These are phyloP conservation scores for Cercospora nicotianae DNA, from an alignment of 2,329 filamentous ascomycete genomes.

Conservation along the genomic window DNA sequence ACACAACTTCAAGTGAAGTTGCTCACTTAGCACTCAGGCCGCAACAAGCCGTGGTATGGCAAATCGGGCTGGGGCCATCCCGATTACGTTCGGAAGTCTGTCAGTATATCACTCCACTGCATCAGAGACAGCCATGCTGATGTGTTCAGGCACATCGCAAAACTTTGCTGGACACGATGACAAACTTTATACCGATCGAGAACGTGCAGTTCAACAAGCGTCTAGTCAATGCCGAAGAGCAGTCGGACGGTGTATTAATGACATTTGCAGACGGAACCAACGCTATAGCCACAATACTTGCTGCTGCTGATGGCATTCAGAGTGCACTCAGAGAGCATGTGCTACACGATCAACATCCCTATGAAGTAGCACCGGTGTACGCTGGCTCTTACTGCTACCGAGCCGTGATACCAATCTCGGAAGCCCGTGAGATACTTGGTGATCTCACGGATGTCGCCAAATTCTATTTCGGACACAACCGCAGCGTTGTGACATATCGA, in stretches of 20 bases:
- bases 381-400: constrained; percentile 63
- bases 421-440: constrained; percentile 29
- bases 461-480: constrained; percentile 2
- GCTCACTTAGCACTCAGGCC: not conserved
- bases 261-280: constrained; percentile 17
- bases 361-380: constrained; percentile 51
- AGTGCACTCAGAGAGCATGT: constrained; percentile 55
- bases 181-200: constrained; percentile 48
- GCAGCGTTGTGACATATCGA: constrained; percentile 7
- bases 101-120: not conserved
- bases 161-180: constrained; percentile 52
- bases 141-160: constrained; percentile 44
- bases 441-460: constrained; percentile 6
- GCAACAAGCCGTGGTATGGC: constrained; percentile 27
- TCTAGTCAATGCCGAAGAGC: constrained; percentile 29
- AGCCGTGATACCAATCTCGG: constrained; percentile 59
- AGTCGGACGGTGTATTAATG: constrained; percentile 21
- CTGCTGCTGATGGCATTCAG: constrained; percentile 67
- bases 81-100: constrained; percentile 16
- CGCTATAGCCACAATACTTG: constrained; percentile 46
- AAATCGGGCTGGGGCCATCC: constrained; percentile 12
- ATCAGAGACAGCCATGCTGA: not conserved
- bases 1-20: not conserved
- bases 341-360: constrained; percentile 49
- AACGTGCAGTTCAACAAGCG: constrained; percentile 34